Conservation (phyloP, 331 rosid genomes). For the Pyrus hybrid region DNA sequence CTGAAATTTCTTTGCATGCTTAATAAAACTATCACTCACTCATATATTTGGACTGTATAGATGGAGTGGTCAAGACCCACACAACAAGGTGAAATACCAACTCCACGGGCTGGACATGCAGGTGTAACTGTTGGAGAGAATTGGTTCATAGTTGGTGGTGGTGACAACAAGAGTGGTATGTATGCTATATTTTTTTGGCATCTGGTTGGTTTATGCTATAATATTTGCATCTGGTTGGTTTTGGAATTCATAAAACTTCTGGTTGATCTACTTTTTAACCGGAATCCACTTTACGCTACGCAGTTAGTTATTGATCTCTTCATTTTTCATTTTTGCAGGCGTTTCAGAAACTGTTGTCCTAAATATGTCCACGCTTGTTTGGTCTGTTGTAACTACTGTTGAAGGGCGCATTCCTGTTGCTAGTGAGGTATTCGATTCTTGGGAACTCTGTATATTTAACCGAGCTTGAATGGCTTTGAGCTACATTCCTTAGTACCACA, state of each 20-base stretch:
- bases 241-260: background rate
- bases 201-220: background rate
- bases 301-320: constrained; percentile 7
- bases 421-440: constrained; percentile 58
- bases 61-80: constrained; percentile 97
- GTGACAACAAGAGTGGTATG: constrained; percentile 91
- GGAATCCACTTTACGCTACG: background rate
- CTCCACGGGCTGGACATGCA: constrained; percentile 96
- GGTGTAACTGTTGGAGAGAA: constrained; percentile 86
- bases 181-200: background rate
- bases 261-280: background rate
- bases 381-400: constrained; percentile 92
- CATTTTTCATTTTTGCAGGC: constrained; percentile 41
- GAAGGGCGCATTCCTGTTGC: constrained; percentile 87
- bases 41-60: constrained; percentile 35
- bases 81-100: constrained; percentile 79
- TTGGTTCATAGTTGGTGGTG: constrained; percentile 98
- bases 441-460: constrained; percentile 1
- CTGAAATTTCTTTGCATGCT: background rate
- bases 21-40: constrained; percentile 12
- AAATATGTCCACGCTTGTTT: constrained; percentile 84
- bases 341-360: constrained; percentile 74
- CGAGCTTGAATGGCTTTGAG: constrained; percentile 2
- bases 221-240: background rate
- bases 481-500: background rate